Evolutionary conservation across 2,329 filamentous ascomycete genomes (phyloP), one percentile per base, ranked within the genome.

Genomic region (Xylariaceae sp.): DNA sequence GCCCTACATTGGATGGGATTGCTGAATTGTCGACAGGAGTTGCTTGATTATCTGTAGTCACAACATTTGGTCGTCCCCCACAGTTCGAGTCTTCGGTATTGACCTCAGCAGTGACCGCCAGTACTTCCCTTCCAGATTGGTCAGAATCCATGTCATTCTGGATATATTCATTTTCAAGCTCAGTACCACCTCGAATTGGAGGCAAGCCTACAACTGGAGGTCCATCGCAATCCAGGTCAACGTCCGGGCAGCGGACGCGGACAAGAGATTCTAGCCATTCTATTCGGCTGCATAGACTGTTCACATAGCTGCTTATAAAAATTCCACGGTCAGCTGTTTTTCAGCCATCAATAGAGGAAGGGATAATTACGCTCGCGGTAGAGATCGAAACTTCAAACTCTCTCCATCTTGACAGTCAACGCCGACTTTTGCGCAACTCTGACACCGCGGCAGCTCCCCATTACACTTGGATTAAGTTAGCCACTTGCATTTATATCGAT

Each of bases 211-310:
- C 37, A 52, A 60, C 37, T 2, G 3, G 19, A 14, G 52, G 56
- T n/a, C 56, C 52, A 19, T 56, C 52, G 12, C 46, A 45, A 29
- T 53, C 48, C 28, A 82, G 58, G 36, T 80, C 74, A 4, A 82
- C 58, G 17, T 77, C 74, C 0, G 78, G 73, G 52, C 78, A 79
- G 46, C 71, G 71, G 23, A 72, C 66, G 11, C 69, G 69, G 6
- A 83, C 54, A 3, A 81, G 73, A 0, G 72, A 73, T 47, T 83
- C 80, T 0, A 82, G 67, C 79, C 79, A 82, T 28, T 67, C 65
- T 14, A 82, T 71, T 1, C 79, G 69, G 3, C 24, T 39, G 3
- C 44, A 49, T 37, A 62, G 17, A 47, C 45, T 56, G 2, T 36
- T 56, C 6, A 60, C 26, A 19, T 60, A 62, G 16, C 60, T 62